Evolutionary conservation across 2,329 filamentous ascomycete species (phyloP).

Genomic region (Achaetomium macrosporum): DNA sequence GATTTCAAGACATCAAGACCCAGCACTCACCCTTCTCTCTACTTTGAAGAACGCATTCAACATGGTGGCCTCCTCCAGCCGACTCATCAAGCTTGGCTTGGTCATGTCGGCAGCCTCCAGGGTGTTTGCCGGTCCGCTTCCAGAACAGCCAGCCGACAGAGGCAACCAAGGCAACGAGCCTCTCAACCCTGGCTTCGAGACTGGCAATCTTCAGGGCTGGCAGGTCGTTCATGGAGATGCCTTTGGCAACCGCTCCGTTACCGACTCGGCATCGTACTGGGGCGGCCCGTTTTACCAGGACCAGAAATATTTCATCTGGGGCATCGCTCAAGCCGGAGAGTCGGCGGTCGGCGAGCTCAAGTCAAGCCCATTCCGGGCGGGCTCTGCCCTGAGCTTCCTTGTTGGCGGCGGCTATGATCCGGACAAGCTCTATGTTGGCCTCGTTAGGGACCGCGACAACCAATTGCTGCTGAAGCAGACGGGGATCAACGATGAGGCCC

Average conservation of each 20-base stretch:
- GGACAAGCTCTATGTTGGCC: constrained; percentile 27
- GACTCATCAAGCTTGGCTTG: constrained; percentile 8
- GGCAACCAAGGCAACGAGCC: not conserved
- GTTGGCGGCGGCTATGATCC: constrained; percentile 30
- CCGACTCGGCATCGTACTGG: constrained; percentile 23
- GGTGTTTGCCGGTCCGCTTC: not conserved
- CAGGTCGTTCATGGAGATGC: constrained; percentile 25
- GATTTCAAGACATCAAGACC: not conserved
- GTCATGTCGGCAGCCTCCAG: constrained; percentile 1
- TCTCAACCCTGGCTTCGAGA: constrained; percentile 26
- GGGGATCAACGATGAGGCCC: constrained; percentile 28
- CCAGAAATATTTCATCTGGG: constrained; percentile 25
- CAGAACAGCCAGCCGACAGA: not conserved
- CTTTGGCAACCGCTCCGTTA: constrained; percentile 25
- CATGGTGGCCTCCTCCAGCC: not conserved
- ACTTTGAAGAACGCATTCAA: not conserved
- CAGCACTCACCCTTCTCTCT: not conserved
- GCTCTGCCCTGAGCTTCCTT: constrained; percentile 28
- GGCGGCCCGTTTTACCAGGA: constrained; percentile 27
- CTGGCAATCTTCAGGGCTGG: constrained; percentile 26
- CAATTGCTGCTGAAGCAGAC: constrained; percentile 28
- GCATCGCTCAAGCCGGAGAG: constrained; percentile 26
- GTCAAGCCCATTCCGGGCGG: constrained; percentile 28
- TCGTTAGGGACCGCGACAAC: constrained; percentile 25
- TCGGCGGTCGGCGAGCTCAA: constrained; percentile 25